phyloP scores from a whole-genome alignment of 2,329 filamentous ascomycete species.

The Parasarocladium wereldwijsianum region DNA sequence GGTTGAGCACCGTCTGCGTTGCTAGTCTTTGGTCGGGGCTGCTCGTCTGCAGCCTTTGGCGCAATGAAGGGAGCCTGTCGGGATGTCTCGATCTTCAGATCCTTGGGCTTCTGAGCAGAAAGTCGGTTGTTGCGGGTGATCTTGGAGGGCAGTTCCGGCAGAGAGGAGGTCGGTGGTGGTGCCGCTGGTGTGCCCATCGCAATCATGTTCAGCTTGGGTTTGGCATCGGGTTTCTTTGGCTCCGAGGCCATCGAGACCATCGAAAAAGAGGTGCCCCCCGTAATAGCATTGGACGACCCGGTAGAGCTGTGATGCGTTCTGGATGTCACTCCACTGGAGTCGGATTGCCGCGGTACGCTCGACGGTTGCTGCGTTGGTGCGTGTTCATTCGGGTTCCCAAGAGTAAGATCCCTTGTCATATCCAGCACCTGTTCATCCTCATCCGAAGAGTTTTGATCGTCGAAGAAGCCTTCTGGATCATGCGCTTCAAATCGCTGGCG shows the following conservation, averaged over 20 bases:
- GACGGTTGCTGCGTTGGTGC: slow-evolving; percentile 28
- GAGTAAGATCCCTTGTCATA: slow-evolving; percentile 68
- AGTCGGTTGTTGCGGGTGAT: slow-evolving; percentile 63
- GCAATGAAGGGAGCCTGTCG: slow-evolving; percentile 15
- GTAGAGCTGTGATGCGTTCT: slow-evolving; percentile 71
- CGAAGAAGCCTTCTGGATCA: slow-evolving; percentile 21
- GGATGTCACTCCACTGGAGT: slow-evolving; percentile 65
- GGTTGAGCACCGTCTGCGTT: background rate
- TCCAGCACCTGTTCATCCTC: slow-evolving; percentile 71
- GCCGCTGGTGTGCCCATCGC: slow-evolving; percentile 13
- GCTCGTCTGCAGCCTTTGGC: slow-evolving; percentile 7
- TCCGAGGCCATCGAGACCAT: no score
- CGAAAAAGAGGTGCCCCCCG: slow-evolving; percentile 44
- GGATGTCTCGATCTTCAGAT: slow-evolving; percentile 75
- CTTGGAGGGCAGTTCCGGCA: slow-evolving; percentile 26
- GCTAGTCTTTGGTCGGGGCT: background rate
- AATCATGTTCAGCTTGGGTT: slow-evolving; percentile 1
- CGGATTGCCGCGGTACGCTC: slow-evolving; percentile 60
- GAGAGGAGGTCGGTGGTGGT: slow-evolving; percentile 33
- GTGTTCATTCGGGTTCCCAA: slow-evolving; percentile 65
- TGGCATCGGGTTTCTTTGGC: slow-evolving; percentile 1
- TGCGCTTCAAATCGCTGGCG: slow-evolving; percentile 3
- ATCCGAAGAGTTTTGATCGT: slow-evolving; percentile 48
- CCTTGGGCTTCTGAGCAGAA: slow-evolving; percentile 66
- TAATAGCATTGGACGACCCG: slow-evolving; percentile 46